Percentiles rank a stretch among this genome's conserved stretches.
Evolutionary conservation across 2,329 filamentous ascomycete genomes (phyloP).

Genomic region (Phaeosphaeria sp.): DNA sequence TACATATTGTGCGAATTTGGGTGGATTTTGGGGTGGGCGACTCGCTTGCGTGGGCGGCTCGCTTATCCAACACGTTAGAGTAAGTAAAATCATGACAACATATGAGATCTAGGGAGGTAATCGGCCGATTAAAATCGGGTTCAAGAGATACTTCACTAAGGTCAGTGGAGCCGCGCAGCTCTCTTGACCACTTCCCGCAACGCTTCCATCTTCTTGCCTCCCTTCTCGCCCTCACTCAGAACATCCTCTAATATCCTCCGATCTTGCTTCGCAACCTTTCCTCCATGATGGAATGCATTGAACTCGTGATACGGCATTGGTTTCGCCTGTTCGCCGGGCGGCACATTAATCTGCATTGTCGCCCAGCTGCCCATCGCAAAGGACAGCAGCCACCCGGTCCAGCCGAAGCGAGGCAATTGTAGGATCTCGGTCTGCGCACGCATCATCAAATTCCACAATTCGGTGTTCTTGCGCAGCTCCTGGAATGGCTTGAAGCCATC

Average conservation of each 20-base stretch:
- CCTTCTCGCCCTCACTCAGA: conserved; percentile 21
- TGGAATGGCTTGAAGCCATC: conserved; percentile 19
- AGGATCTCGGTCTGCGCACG: conserved; percentile 23
- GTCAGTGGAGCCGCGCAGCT: neutral
- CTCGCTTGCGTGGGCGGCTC: too few relatives aligned
- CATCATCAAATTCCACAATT: conserved; percentile 22
- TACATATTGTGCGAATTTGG: too few relatives aligned
- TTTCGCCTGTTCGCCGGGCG: conserved; percentile 4
- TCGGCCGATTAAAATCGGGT: too few relatives aligned
- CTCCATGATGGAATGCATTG: conserved; percentile 30
- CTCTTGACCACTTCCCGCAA: conserved; percentile 15
- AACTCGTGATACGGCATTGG: conserved; percentile 22
- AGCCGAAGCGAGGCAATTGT: conserved; percentile 20
- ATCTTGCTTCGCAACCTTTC: conserved; percentile 27
- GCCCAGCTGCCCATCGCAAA: conserved; percentile 20
- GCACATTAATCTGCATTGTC: conserved; percentile 10
- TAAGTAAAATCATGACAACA: too few relatives aligned
- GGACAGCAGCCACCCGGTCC: conserved; percentile 25
- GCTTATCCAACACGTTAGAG: too few relatives aligned
- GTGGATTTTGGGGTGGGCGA: too few relatives aligned
- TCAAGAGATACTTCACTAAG: too few relatives aligned
- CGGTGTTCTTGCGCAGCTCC: conserved; percentile 10
- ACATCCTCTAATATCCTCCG: conserved; percentile 17
- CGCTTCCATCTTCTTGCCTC: conserved; percentile 18
- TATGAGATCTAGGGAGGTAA: too few relatives aligned